Evolutionary conservation across 2,329 filamentous ascomycete species (phyloP), one percentile per base, ranked within the genome.

Genomic region (Diaporthe humulicola): DNA sequence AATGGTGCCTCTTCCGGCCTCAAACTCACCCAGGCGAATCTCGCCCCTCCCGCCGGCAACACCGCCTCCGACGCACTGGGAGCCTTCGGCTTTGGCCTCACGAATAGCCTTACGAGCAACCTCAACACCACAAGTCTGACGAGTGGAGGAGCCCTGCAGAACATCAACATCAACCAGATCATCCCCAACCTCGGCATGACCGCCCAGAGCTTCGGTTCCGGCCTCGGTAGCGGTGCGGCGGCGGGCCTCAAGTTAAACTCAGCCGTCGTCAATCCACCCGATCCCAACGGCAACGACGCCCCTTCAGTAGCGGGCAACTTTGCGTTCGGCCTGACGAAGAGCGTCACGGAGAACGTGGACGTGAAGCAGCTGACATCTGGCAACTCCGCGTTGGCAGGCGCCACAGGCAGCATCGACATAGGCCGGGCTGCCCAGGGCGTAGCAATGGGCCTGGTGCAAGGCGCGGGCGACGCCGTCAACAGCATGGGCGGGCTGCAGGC

Each of bases 381-480:
- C 30, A 67, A 52, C 22, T 52, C 64, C 2, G 6, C 64, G 2
- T 12, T 67, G 14, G 22, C 64, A 7, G 64, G 64, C 1, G 64
- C 76, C 77, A 0, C 45, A 6, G 45, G 64, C 6, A 52, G 19
- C 15, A 52, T 67, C 33, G 80, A 81, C 45, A 36, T 83, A 3
- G 75, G 78, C 19, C 78, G 77, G n/a, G 78, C 82, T 0, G 83
- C 82, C 7, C 81, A 82, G 71, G 83, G 83, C 14, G 79, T 84
- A 28, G 82, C 81, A 0, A 77, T 83, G 40, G 84, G 83, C 0
- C 76, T 85, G 2, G 48, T 85, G 0, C 79, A 81, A 36, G 83
- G 83, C n/a, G 81, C 80, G 0, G 80, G 80, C 4, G 82, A 83
- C 40, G 81, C 81, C 6, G 78, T 85, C 25, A 76, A 80, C 64